Conservation (phyloP, 352 stramenopile species). For the Phytophthora pistaciae region DNA sequence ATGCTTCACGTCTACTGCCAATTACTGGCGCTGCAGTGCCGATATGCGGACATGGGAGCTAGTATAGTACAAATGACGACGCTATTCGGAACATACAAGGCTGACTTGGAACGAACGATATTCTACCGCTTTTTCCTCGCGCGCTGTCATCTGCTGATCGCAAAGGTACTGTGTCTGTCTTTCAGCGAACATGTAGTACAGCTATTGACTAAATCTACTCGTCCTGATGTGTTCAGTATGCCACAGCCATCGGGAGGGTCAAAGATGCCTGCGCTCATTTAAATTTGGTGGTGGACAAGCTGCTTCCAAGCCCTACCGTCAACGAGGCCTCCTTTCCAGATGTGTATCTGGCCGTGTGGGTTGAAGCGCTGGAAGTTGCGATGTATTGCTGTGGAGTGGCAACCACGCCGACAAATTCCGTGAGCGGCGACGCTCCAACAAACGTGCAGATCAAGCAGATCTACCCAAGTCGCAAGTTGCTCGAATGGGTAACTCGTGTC, state of each 20-base stretch:
- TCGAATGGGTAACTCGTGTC: conserved; percentile 61
- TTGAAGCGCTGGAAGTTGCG: conserved; percentile 63
- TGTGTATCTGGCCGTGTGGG: conserved; percentile 59
- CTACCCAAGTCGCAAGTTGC: conserved; percentile 53
- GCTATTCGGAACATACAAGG: conserved; percentile 63
- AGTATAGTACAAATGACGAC: conserved; percentile 67
- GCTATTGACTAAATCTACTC: neutral
- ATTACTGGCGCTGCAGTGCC: conserved; percentile 63
- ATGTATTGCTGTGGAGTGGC: conserved; percentile 56
- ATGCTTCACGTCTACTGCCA: conserved; percentile 73
- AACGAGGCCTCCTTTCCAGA: conserved; percentile 54
- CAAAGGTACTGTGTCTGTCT: conserved; percentile 52
- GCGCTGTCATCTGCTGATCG: conserved; percentile 66
- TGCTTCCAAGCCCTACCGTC: conserved; percentile 45
- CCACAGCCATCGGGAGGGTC: conserved; percentile 57
- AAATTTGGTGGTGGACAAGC: conserved; percentile 58
- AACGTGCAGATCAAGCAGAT: conserved; percentile 50
- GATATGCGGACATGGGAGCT: conserved; percentile 72
- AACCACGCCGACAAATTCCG: conserved; percentile 17
- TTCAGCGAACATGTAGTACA: neutral
- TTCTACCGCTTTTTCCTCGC: conserved; percentile 64
- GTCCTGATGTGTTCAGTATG: conserved; percentile 50
- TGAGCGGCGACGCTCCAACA: neutral
- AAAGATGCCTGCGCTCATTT: conserved; percentile 66
- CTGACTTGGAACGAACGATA: conserved; percentile 49